Percentiles rank a stretch among this genome's conserved stretches.
Evolutionary conservation across 2,329 filamentous ascomycete species (phyloP).

Genomic region (Calonectria leucothoes): DNA sequence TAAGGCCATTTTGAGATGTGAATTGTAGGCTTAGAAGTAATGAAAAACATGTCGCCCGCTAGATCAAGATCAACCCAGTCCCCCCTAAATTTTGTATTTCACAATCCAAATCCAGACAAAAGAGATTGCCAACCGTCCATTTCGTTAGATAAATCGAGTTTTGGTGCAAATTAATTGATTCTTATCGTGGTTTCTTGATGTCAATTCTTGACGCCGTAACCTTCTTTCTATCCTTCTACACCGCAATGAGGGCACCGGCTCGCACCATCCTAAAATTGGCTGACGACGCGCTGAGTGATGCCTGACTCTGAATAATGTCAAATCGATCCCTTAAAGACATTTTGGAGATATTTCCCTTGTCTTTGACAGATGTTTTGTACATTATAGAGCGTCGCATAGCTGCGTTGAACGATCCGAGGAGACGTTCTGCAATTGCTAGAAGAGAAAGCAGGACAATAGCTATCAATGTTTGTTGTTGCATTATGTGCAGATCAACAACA

Average conservation of each 20-base stretch:
- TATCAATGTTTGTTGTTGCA: not conserved
- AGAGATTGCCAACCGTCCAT: too few relatives aligned
- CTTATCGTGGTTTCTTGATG: not conserved
- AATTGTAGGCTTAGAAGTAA: slow-evolving; percentile 1
- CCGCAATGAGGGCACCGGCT: slow-evolving; percentile 22
- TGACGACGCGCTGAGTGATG: slow-evolving; percentile 12
- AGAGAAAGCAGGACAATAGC: not conserved
- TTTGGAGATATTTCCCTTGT: not conserved
- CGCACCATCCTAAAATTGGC: slow-evolving; percentile 23
- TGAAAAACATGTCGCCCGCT: not conserved
- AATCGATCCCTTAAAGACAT: not conserved
- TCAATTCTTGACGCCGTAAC: not conserved
- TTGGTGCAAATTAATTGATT: too few relatives aligned
- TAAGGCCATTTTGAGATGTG: slow-evolving; percentile 5
- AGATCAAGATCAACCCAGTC: not conserved
- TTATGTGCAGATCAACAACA: not conserved
- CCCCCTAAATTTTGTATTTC: not conserved
- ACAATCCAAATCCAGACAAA: slow-evolving; percentile 11
- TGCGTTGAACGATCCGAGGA: not conserved
- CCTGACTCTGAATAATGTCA: slow-evolving; percentile 9
- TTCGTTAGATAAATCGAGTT: too few relatives aligned
- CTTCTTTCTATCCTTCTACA: slow-evolving; percentile 26
- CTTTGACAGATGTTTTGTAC: not conserved
- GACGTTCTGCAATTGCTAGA: not conserved
- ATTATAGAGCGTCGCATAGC: not conserved